Evolutionary conservation across 2,329 filamentous ascomycete genomes (phyloP), one percentile per base, ranked within the genome.

Genomic region (Byssochlamys sp.): DNA sequence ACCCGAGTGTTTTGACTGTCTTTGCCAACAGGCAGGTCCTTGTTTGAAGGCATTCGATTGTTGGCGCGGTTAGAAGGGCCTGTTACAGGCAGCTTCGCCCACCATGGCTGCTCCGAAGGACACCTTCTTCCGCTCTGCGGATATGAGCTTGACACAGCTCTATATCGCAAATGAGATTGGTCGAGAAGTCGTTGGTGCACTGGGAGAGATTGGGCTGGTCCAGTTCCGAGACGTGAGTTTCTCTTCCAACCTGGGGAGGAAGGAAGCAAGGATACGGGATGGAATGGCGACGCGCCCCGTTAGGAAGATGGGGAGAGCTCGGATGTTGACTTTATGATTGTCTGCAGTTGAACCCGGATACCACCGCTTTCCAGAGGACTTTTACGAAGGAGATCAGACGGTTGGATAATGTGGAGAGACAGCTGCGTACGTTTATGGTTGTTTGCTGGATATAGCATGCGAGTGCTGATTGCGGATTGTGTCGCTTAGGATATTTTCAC

Each of bases 111-210:
- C 80, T 76, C 77, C 80, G 55, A 80, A 90, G 79, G 91, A 97
- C 79, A 96, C 91, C 77, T 89, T 96, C 81, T 97, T 99, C 86
- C 92, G 95, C 84, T 99, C 94, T 74, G 90, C 91, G 89, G 90
- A 96, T 77, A 99, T 99, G 94, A 96, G 91, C 83, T 88, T 99
- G 87, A 95, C 95, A 71, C 94, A 99, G 86, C 88, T 99, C 71
- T 99, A 97, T 78, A 95, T 99, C 70, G 90, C 94, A 71, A 97
- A 96, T 74, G 94, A 99, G 81, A 97, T 99, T 67, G 92, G 94
- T 67, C 86, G 94, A 72, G 95, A 99, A 80, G 92, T 96, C 68
- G 91, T 97, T 62, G 96, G 91, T 71, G 92, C 92, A 57, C 81
- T 99, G 63, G 94, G 94, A 71, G 94, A 99, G 82, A 84, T 99